Percentiles rank a stretch among this genome's conserved stretches.
Conservation (phyloP, 2,329 filamentous ascomycete genomes). For the Ophiostoma sp. region DNA sequence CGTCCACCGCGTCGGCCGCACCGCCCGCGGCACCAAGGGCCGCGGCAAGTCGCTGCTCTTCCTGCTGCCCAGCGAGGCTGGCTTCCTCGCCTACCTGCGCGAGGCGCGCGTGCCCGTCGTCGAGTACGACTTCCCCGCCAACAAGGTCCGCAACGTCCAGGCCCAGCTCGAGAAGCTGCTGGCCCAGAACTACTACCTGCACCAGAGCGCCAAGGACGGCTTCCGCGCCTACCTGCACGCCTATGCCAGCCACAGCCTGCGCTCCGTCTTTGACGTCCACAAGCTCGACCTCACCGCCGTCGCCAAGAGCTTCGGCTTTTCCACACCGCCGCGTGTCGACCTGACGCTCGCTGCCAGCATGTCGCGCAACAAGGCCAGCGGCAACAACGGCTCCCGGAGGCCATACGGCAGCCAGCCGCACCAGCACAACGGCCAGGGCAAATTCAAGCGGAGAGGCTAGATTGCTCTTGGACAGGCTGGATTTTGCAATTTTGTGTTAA, state of each 20-base stretch:
- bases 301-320: conserved; percentile 77
- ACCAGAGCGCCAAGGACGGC: conserved; percentile 73
- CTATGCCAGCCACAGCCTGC: conserved; percentile 79
- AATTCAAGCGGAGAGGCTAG: conserved; percentile 22
- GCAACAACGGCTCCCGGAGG: conserved; percentile 39
- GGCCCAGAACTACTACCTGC: conserved; percentile 91
- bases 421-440: conserved; percentile 38
- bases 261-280: conserved; percentile 78
- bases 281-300: conserved; percentile 79
- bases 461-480: background rate
- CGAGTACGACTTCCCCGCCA: conserved; percentile 89
- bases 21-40: conserved; percentile 73
- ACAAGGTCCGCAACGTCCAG: conserved; percentile 87
- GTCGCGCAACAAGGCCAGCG: conserved; percentile 63
- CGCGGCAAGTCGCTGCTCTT: conserved; percentile 91
- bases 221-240: conserved; percentile 91
- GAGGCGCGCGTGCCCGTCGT: conserved; percentile 87
- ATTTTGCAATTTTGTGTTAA: background rate
- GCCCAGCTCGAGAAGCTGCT: conserved; percentile 92
- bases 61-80: conserved; percentile 84
- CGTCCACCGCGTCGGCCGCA: conserved; percentile 93
- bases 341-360: conserved; percentile 72
- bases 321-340: conserved; percentile 70
- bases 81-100: conserved; percentile 87
- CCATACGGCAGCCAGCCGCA: conserved; percentile 73